Conservation (phyloP, 805 yeast genomes). For the Wickerhamiella australiensis region DNA sequence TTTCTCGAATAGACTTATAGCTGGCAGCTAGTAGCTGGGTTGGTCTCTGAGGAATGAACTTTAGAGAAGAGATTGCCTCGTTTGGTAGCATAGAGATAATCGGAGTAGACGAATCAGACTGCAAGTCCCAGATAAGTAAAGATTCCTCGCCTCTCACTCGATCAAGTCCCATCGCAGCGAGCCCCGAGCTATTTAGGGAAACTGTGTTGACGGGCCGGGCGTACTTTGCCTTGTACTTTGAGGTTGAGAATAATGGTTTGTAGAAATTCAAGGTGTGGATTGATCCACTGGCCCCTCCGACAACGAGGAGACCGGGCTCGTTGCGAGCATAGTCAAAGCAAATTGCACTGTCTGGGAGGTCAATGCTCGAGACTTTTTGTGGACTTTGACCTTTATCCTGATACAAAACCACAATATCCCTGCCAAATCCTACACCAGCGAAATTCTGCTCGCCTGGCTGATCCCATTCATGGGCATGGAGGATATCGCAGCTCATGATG, state of each 20-base stretch:
- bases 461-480: slow-evolving; percentile 52
- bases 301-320: slow-evolving; percentile 35
- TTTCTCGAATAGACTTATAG: slow-evolving; percentile 62
- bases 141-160: slow-evolving; percentile 65
- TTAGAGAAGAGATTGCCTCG: slow-evolving; percentile 60
- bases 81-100: slow-evolving; percentile 44
- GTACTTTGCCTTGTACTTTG: slow-evolving; percentile 47
- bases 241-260: slow-evolving; percentile 27
- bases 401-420: slow-evolving; percentile 61
- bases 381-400: slow-evolving; percentile 22
- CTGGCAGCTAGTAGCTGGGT: slow-evolving; percentile 56
- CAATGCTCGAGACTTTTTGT: slow-evolving; percentile 18
- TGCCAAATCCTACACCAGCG: slow-evolving; percentile 60
- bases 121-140: slow-evolving; percentile 68
- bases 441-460: slow-evolving; percentile 43
- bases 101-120: slow-evolving; percentile 16
- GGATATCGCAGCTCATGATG: slow-evolving; percentile 46
- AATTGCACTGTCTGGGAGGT: slow-evolving; percentile 31
- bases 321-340: slow-evolving; percentile 39
- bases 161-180: slow-evolving; percentile 70
- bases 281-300: slow-evolving; percentile 63
- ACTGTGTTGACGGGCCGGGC: slow-evolving; percentile 64
- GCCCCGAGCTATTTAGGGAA: slow-evolving; percentile 51
- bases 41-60: slow-evolving; percentile 48
- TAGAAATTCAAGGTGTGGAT: slow-evolving; percentile 52